A percentile compares a stretch with the other conserved stretches of the same genome.
These are phyloP conservation scores for Syzygium aqueum DNA, from an alignment of 345 rosid species.

Conservation along the genomic window DNA sequence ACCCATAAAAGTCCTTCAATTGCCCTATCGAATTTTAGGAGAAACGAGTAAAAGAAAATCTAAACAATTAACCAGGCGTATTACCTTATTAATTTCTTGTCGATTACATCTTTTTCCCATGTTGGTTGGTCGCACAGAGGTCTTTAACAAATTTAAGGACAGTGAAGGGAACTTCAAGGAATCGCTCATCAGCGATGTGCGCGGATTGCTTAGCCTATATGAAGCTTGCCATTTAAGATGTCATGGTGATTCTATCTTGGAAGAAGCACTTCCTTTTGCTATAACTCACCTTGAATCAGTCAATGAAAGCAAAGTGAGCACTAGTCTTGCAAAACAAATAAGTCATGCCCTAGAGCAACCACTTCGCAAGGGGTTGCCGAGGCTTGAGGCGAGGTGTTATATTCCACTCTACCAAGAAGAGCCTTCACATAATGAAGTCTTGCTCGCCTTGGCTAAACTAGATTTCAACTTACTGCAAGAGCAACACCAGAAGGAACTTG, in stretches of 20 bases:
- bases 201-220: constrained; percentile 21
- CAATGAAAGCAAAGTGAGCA: not conserved
- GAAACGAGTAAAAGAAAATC: not conserved
- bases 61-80: not conserved
- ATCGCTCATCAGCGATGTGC: not conserved
- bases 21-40: not conserved
- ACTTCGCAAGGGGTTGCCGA: not conserved
- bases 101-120: not conserved
- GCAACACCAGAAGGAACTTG: constrained; percentile 2
- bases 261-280: constrained; percentile 24
- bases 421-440: not conserved
- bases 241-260: constrained; percentile 19
- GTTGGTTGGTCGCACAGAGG: constrained; percentile 7
- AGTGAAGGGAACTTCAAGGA: constrained; percentile 5
- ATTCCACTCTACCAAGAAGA: constrained; percentile 1
- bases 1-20: not conserved
- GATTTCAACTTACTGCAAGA: constrained; percentile 10
- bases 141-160: constrained; percentile 14
- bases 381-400: constrained; percentile 3
- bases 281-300: constrained; percentile 4
- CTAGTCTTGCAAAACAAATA: not conserved
- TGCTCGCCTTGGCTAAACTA: constrained; percentile 9
- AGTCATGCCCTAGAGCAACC: constrained; percentile 4
- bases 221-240: constrained; percentile 22
- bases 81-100: not conserved